A percentile compares a stretch with the other conserved stretches of the same genome.
Evolutionary conservation across 768 basidiomycete species (phyloP).

Genomic region (Trametes cubensis): DNA sequence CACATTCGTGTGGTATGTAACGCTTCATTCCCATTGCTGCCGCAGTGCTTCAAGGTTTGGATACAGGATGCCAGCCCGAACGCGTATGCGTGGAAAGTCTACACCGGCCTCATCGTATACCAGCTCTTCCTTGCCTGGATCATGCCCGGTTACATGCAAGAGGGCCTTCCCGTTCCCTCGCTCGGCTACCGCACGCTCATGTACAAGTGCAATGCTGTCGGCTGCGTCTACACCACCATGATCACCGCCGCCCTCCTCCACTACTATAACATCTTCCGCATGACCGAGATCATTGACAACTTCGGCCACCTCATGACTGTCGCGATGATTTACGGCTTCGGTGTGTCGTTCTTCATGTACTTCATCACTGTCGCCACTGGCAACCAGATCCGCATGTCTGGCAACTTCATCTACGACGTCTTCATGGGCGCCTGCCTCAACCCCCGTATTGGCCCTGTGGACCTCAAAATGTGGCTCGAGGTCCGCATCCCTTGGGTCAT

Average conservation of each 20-base stretch:
- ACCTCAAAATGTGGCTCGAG: constrained; percentile 99
- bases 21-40: neutral
- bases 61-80: constrained; percentile 89
- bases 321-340: constrained; percentile 89
- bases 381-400: constrained; percentile 90
- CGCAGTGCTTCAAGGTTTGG: neutral
- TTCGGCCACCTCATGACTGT: constrained; percentile 96
- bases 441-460: constrained; percentile 87
- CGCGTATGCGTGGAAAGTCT: constrained; percentile 85
- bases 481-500: constrained; percentile 97
- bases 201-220: constrained; percentile 96
- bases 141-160: constrained; percentile 90
- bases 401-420: constrained; percentile 90
- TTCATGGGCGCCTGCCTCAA: constrained; percentile 97
- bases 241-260: constrained; percentile 76
- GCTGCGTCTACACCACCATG: constrained; percentile 82
- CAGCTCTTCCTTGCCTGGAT: constrained; percentile 90
- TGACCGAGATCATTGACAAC: constrained; percentile 94
- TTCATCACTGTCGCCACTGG: constrained; percentile 75
- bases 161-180: constrained; percentile 95
- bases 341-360: constrained; percentile 79
- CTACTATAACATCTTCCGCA: constrained; percentile 79
- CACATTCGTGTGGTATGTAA: constrained; percentile 74
- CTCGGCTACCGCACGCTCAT: constrained; percentile 88
- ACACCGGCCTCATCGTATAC: constrained; percentile 83